These are phyloP conservation scores for Turnera subulata DNA, from an alignment of 345 rosid species.

Conservation along the genomic window DNA sequence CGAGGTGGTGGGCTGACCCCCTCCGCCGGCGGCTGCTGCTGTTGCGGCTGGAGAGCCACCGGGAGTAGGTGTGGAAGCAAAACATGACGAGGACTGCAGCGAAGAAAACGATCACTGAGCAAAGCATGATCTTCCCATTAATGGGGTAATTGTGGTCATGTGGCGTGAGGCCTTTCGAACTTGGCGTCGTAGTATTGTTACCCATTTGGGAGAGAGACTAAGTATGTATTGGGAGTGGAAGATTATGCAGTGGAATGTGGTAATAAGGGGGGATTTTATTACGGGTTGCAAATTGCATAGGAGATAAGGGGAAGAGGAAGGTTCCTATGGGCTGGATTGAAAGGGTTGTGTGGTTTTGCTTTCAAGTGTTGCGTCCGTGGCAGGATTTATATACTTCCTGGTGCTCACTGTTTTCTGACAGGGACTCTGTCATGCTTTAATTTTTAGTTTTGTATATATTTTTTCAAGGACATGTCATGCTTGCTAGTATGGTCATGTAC, in stretches of 20 bases:
- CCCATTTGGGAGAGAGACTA: constrained; percentile 4
- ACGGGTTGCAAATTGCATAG: background rate
- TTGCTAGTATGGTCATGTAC: too few species aligned
- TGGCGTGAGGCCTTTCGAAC: background rate
- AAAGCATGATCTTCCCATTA: constrained; percentile 11
- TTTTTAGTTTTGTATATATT: too few species aligned
- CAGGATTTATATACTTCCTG: background rate
- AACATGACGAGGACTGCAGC: background rate
- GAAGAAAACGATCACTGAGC: constrained; percentile 6
- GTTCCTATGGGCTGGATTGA: constrained; percentile 22
- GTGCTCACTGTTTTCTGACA: background rate
- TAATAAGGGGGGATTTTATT: background rate
- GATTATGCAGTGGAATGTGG: too few species aligned
- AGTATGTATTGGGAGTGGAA: background rate
- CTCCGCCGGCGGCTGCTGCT: background rate
- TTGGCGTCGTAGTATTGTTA: background rate
- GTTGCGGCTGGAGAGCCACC: constrained; percentile 4
- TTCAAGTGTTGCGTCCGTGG: background rate
- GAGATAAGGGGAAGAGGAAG: constrained; percentile 17
- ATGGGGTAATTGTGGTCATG: background rate
- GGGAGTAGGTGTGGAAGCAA: constrained; percentile 3
- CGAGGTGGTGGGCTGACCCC: background rate
- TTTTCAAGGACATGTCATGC: too few species aligned
- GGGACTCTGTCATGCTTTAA: too few species aligned
- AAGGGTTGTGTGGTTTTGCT: too few species aligned